phyloP scores from a whole-genome alignment of 176 grass and related monocot genomes.

The Themeda triandra region DNA sequence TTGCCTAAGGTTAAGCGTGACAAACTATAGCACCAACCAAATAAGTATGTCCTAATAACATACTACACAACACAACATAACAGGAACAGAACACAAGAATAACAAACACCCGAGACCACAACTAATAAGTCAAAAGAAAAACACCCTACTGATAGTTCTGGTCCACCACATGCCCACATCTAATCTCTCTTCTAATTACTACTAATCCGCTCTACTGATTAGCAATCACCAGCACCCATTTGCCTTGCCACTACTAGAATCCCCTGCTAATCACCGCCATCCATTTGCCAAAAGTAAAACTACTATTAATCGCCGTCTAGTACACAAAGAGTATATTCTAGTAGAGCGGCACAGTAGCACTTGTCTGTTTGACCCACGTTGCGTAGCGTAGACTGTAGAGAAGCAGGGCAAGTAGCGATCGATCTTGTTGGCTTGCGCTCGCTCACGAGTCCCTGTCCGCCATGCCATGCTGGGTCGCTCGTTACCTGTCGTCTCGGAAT shows the following conservation, averaged over 20 bases:
- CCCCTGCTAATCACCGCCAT: background rate
- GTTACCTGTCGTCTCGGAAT: conserved; percentile 57
- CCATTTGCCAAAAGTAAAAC: background rate
- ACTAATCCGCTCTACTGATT: background rate
- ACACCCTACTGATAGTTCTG: too few relatives aligned
- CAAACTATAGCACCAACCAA: too few relatives aligned
- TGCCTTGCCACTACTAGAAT: background rate
- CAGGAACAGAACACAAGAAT: too few relatives aligned
- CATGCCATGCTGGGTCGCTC: background rate
- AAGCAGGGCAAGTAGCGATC: background rate
- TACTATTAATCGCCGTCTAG: background rate
- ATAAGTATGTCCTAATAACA: too few relatives aligned
- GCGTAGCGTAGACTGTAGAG: background rate
- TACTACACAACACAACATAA: too few relatives aligned
- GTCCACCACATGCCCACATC: background rate
- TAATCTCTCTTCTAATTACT: background rate
- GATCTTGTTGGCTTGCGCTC: conserved; percentile 30
- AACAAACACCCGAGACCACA: too few relatives aligned
- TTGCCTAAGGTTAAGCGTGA: too few relatives aligned
- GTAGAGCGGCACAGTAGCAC: background rate
- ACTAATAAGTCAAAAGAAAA: too few relatives aligned
- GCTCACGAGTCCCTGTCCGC: conserved; percentile 43
- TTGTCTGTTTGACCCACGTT: conserved; percentile 27
- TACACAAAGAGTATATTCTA: background rate
- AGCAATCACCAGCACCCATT: background rate